Percentiles rank a stretch among this genome's conserved stretches.
Conservation (phyloP, 1,284 basidiomycete species). For the Cystobasidiaceae sp. region DNA sequence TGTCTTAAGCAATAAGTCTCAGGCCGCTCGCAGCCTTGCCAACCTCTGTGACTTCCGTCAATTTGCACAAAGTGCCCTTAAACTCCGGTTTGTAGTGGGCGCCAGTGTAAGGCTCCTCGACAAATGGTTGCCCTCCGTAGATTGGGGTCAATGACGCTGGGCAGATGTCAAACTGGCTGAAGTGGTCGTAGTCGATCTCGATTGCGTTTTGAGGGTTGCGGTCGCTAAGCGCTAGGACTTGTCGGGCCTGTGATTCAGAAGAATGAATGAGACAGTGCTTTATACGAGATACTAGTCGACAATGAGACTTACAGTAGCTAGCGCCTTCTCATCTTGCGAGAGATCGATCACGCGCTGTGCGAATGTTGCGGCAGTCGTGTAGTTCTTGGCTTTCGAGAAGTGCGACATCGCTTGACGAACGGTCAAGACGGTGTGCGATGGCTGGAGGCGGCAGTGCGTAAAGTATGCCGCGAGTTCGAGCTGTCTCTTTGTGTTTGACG, state of each 20-base stretch:
- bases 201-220: constrained; percentile 90
- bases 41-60: constrained; percentile 48
- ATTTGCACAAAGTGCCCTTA: constrained; percentile 58
- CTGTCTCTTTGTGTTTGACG: constrained; percentile 73
- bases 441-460: constrained; percentile 84
- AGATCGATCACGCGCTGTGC: constrained; percentile 82
- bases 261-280: constrained; percentile 35
- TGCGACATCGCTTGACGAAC: constrained; percentile 85
- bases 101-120: constrained; percentile 88
- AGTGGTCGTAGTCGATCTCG: constrained; percentile 92
- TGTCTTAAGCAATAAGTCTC: constrained; percentile 36
- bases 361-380: constrained; percentile 85
- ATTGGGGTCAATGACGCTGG: constrained; percentile 87
- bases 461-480: constrained; percentile 97
- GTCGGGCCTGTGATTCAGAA: constrained; percentile 65
- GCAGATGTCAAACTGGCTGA: constrained; percentile 89
- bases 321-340: constrained; percentile 72
- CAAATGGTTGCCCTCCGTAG: constrained; percentile 75
- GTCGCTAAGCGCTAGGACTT: constrained; percentile 87
- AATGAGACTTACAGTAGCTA: constrained; percentile 61
- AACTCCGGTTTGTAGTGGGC: constrained; percentile 84
- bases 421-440: constrained; percentile 83
- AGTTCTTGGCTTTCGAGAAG: constrained; percentile 90
- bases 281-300: constrained; percentile 14
- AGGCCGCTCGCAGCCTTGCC: constrained; percentile 47